These are phyloP conservation scores for Lasiosphaeria miniovina DNA, from an alignment of 495 filamentous ascomycete species.

Conservation along the genomic window DNA sequence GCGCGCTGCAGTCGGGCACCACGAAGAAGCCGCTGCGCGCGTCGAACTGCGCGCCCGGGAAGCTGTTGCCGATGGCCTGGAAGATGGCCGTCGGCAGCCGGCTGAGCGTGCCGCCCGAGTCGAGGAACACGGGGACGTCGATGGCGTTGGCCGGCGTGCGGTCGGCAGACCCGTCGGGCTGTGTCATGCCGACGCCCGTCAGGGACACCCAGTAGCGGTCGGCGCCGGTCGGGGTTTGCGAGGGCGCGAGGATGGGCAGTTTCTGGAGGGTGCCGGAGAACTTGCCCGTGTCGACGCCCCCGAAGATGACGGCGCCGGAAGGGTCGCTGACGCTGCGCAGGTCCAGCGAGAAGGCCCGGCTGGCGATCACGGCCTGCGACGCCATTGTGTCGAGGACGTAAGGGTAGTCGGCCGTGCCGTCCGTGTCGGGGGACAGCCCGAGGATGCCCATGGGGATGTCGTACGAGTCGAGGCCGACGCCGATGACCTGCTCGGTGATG, in stretches of 20 bases:
- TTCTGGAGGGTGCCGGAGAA: slow-evolving; percentile 56
- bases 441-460: slow-evolving; percentile 63
- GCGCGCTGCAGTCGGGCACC: slow-evolving; percentile 54
- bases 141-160: slow-evolving; percentile 12
- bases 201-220: slow-evolving; percentile 31
- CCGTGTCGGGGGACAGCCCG: slow-evolving; percentile 55
- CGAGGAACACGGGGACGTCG: slow-evolving; percentile 30
- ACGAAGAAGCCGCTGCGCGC: slow-evolving; percentile 43
- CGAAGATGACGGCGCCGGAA: slow-evolving; percentile 71
- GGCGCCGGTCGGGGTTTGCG: slow-evolving; percentile 28
- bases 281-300: slow-evolving; percentile 66
- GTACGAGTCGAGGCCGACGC: slow-evolving; percentile 35
- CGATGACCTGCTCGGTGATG: slow-evolving; percentile 40
- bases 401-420: slow-evolving; percentile 51
- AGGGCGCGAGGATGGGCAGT: slow-evolving; percentile 41
- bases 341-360: slow-evolving; percentile 70
- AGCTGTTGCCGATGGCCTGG: slow-evolving; percentile 22
- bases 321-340: slow-evolving; percentile 47
- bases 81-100: slow-evolving; percentile 27
- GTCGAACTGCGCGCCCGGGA: slow-evolving; percentile 26
- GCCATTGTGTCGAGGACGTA: slow-evolving; percentile 67
- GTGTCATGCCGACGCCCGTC: slow-evolving; percentile 26
- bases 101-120: slow-evolving; percentile 27
- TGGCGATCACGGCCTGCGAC: slow-evolving; percentile 59
- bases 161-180: slow-evolving; percentile 20